Base-by-base conservation (phyloP, 2,329 filamentous ascomycete genomes). In the Claviceps pazoutovae region DNA sequence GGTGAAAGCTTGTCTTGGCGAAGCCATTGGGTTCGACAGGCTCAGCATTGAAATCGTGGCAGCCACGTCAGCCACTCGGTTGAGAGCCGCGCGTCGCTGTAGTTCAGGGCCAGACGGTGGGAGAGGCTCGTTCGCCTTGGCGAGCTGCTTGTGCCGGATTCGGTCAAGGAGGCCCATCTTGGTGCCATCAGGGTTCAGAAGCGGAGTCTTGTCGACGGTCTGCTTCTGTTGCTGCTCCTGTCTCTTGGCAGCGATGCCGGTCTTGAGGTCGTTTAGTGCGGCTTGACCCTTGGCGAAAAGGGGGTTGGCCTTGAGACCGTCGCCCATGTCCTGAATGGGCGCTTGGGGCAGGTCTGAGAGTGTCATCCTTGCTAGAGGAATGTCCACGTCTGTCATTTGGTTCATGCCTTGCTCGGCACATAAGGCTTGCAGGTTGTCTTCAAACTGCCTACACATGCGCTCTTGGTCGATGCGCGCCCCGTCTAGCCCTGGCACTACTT, bases 101-200 rank as follows among this genome's bases (percentile, higher is more conserved):
- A 86, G 68, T 58, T 82, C 74, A 0, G 75, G 71, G 0, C 74
- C 60, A 1, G 81, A 73, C 1, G 84, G 70, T 0, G 83, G 80
- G 0, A 74, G 64, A 4, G 74, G 64, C 62, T 82, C 86, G 48
- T 68, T 71, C 8, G 71, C 65, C 58, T 76, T 75, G 63, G 77
- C 72, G 57, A 75, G 66, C 58, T 86, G 79, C 70, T 91, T 91
- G 51, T 76, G 73, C 56, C 84, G 82, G 56, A 94, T 78, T 48
- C 86, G 83, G 64, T 90, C 86, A 53, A 93, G 74, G 23, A 94
- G 78, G 50, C 79, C 80, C 70, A 84, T 81, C 68, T 82, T 73
- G 46, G 67, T 65, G 44, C 69, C 73, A 48, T 72, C 71, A 1
- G 69, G 55, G 54, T 74, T 75, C 39, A 68, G 57, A 51, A 66